phyloP scores from a whole-genome alignment of 257 asterid species.

The Plantago elongata region DNA sequence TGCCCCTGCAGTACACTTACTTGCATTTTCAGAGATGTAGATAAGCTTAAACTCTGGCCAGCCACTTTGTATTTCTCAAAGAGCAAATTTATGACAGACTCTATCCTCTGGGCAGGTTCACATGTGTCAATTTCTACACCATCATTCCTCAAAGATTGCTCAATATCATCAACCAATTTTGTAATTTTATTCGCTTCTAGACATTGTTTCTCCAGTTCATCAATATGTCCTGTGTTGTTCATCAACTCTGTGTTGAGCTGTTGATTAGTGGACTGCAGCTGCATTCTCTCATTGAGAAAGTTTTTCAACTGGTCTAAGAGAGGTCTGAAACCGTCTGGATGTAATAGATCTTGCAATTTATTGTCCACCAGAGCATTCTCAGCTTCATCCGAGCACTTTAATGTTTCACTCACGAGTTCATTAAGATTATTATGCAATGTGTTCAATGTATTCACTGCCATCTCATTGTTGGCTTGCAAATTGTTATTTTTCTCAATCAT shows the following conservation, averaged over 20 bases:
- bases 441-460: conserved; percentile 38
- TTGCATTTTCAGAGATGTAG: conserved; percentile 48
- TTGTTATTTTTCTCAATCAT: conserved; percentile 26
- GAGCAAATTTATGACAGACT: conserved; percentile 53
- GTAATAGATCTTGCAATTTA: conserved; percentile 39
- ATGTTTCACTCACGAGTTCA: conserved; percentile 37
- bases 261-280: conserved; percentile 47
- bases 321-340: conserved; percentile 37
- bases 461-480: conserved; percentile 35
- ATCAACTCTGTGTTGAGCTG: conserved; percentile 52
- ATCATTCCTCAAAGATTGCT: conserved; percentile 50
- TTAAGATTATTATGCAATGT: conserved; percentile 44
- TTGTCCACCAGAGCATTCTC: conserved; percentile 31
- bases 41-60: conserved; percentile 41
- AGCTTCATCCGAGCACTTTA: conserved; percentile 35
- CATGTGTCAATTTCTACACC: conserved; percentile 26
- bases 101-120: conserved; percentile 53
- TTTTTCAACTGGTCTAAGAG: conserved; percentile 50
- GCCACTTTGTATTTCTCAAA: conserved; percentile 59
- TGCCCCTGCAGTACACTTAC: conserved; percentile 48
- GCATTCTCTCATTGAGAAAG: conserved; percentile 45
- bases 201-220: conserved; percentile 46
- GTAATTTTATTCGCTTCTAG: conserved; percentile 42
- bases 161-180: conserved; percentile 53
- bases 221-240: conserved; percentile 43